Percentiles rank a stretch among this genome's conserved stretches.
Evolutionary conservation across 2,329 filamentous ascomycete genomes (phyloP).

Genomic region (Ophiostoma angusticollis): DNA sequence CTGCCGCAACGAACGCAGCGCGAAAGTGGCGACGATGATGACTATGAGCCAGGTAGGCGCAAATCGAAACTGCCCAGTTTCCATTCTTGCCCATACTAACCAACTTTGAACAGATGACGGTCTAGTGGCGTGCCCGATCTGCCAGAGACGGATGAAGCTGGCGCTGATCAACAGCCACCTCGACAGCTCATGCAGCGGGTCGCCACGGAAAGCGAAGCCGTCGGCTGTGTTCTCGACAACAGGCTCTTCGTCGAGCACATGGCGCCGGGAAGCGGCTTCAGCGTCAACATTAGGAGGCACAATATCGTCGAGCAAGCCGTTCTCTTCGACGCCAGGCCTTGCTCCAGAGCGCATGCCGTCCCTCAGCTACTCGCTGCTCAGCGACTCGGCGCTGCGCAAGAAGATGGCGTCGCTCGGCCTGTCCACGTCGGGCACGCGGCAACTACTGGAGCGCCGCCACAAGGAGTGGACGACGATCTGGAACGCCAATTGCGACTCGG

Average conservation of each 20-base stretch:
- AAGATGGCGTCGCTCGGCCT: slow-evolving; percentile 75
- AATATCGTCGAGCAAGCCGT: too few species aligned
- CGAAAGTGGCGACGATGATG: slow-evolving; percentile 19
- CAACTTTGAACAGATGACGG: slow-evolving; percentile 45
- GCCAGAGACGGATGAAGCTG: slow-evolving; percentile 65
- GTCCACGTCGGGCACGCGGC: slow-evolving; percentile 52
- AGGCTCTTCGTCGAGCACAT: background rate
- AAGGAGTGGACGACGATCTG: slow-evolving; percentile 90
- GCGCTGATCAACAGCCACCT: slow-evolving; percentile 68
- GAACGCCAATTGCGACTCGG: slow-evolving; percentile 93
- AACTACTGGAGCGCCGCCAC: slow-evolving; percentile 65
- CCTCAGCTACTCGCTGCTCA: slow-evolving; percentile 79
- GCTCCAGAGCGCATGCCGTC: slow-evolving; percentile 56
- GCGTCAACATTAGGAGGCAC: background rate
- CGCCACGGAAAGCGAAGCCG: slow-evolving; percentile 19
- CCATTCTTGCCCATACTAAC: background rate
- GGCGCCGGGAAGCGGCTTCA: background rate
- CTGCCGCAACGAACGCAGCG: slow-evolving; percentile 16
- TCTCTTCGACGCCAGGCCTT: slow-evolving; percentile 2
- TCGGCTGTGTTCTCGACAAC: background rate
- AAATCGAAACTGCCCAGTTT: background rate
- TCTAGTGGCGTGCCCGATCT: slow-evolving; percentile 74
- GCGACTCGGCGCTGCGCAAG: slow-evolving; percentile 61
- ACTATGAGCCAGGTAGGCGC: slow-evolving; percentile 20
- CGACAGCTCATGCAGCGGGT: slow-evolving; percentile 43